Percentiles rank a stretch among this genome's conserved stretches.
Conservation (phyloP, 257 asterid species). For the Mentha longifolia region DNA sequence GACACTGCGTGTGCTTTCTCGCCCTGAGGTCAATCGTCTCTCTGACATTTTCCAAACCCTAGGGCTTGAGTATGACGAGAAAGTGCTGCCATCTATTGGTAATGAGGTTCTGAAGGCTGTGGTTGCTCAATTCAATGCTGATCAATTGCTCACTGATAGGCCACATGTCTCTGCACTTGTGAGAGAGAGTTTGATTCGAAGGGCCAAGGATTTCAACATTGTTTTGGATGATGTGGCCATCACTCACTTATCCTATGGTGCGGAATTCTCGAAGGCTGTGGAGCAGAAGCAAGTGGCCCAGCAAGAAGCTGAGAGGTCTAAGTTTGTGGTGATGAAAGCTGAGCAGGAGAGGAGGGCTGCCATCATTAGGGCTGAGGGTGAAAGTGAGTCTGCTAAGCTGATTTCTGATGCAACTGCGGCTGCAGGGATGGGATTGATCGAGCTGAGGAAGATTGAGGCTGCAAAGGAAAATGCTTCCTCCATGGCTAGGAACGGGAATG, state of each 20-base stretch:
- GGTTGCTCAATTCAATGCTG: conserved; percentile 96
- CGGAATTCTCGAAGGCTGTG: conserved; percentile 89
- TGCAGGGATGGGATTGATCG: conserved; percentile 72
- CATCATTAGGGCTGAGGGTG: conserved; percentile 73
- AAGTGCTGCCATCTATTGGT: conserved; percentile 93
- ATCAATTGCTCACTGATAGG: conserved; percentile 88
- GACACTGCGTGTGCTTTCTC: conserved; percentile 87
- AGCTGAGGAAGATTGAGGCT: conserved; percentile 79
- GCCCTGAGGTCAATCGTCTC: conserved; percentile 73
- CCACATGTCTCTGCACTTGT: conserved; percentile 94
- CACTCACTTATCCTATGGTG: conserved; percentile 89
- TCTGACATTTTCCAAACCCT: conserved; percentile 81
- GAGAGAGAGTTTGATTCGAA: conserved; percentile 73
- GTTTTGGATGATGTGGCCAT: conserved; percentile 91
- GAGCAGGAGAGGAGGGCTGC: conserved; percentile 86
- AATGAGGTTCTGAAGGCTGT: conserved; percentile 91
- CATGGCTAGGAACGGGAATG: conserved; percentile 57
- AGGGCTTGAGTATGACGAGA: conserved; percentile 90
- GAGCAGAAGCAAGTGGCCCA: conserved; percentile 99
- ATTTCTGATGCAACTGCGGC: conserved; percentile 75
- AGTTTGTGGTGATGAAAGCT: conserved; percentile 85
- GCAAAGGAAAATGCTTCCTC: conserved; percentile 59
- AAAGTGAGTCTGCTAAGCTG: conserved; percentile 75
- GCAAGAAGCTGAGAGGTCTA: conserved; percentile 97
- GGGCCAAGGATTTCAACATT: conserved; percentile 93